A percentile compares a stretch with the other conserved stretches of the same genome.
Conservation (phyloP, 2,329 filamentous ascomycete genomes). For the Fusarium musae region DNA sequence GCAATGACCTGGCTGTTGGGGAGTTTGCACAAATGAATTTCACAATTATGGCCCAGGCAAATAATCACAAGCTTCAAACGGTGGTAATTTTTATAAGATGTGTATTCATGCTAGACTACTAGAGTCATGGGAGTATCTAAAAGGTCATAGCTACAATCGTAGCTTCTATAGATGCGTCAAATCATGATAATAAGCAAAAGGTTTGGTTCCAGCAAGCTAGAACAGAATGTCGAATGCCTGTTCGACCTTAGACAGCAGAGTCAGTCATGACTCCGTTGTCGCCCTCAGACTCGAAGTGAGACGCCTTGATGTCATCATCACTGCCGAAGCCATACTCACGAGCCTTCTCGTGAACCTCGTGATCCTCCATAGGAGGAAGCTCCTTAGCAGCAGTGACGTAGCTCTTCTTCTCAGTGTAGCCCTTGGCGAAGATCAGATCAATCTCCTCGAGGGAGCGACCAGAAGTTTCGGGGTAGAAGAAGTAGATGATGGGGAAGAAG, state of each 20-base stretch:
- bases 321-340: slow-evolving; percentile 23
- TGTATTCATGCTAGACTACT: slow-evolving; percentile 8
- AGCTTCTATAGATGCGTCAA: slow-evolving; percentile 6
- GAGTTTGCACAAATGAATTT: too few relatives aligned
- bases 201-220: not conserved
- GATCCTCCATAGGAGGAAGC: slow-evolving; percentile 53
- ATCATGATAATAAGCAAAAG: not conserved
- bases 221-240: not conserved
- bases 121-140: slow-evolving; percentile 14
- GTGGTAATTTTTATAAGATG: not conserved
- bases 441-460: slow-evolving; percentile 36
- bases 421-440: slow-evolving; percentile 54
- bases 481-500: slow-evolving; percentile 61
- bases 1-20: accelerated
- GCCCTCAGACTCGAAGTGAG: slow-evolving; percentile 11
- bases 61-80: not conserved
- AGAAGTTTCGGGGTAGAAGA: slow-evolving; percentile 59
- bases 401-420: slow-evolving; percentile 66
- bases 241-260: slow-evolving; percentile 12
- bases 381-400: slow-evolving; percentile 68
- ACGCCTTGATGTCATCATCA: slow-evolving; percentile 10
- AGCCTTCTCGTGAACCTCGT: slow-evolving; percentile 28
- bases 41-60: too few relatives aligned
- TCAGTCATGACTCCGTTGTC: slow-evolving; percentile 17
- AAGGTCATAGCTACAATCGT: not conserved